Conservation (phyloP, 73 alveolate species). For the Halteria grandinella region DNA sequence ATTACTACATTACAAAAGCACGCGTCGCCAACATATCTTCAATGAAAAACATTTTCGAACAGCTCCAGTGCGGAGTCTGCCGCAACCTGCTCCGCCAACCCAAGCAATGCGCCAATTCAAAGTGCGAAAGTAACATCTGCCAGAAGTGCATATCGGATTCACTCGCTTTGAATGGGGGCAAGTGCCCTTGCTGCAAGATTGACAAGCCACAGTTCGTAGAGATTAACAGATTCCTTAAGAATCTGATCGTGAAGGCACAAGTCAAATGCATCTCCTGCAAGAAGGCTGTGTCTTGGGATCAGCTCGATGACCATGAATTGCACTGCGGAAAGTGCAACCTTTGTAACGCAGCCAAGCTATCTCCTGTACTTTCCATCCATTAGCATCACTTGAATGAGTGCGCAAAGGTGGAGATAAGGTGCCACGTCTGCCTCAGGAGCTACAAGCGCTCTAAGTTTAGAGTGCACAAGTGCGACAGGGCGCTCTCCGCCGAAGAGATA, state of each 20-base stretch:
- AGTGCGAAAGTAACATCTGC: slow-evolving; percentile 26
- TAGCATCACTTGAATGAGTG: slow-evolving; percentile 5
- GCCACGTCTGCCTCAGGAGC: not conserved
- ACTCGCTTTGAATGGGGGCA: not conserved
- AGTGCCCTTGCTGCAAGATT: slow-evolving; percentile 29
- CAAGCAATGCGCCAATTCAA: slow-evolving; percentile 8
- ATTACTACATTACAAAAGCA: slow-evolving; percentile 6
- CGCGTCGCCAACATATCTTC: not conserved
- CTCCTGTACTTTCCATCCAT: not conserved
- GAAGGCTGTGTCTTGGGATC: not conserved
- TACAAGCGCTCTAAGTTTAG: slow-evolving; percentile 7
- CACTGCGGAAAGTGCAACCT: slow-evolving; percentile 6
- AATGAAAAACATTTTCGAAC: not conserved
- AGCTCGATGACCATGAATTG: slow-evolving; percentile 22
- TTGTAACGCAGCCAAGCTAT: not conserved
- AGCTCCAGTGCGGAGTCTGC: slow-evolving; percentile 20
- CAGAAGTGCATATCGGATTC: slow-evolving; percentile 3
- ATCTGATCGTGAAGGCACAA: not conserved
- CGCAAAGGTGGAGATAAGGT: not conserved
- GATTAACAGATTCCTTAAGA: not conserved
- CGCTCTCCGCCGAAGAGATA: not conserved
- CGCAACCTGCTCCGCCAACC: slow-evolving; percentile 16
- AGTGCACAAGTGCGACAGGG: slow-evolving; percentile 30
- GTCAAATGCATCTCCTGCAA: slow-evolving; percentile 18
- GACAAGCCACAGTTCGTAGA: not conserved